Base-by-base conservation (phyloP, 2,329 filamentous ascomycete genomes). In the Colletotrichum tanaceti region DNA sequence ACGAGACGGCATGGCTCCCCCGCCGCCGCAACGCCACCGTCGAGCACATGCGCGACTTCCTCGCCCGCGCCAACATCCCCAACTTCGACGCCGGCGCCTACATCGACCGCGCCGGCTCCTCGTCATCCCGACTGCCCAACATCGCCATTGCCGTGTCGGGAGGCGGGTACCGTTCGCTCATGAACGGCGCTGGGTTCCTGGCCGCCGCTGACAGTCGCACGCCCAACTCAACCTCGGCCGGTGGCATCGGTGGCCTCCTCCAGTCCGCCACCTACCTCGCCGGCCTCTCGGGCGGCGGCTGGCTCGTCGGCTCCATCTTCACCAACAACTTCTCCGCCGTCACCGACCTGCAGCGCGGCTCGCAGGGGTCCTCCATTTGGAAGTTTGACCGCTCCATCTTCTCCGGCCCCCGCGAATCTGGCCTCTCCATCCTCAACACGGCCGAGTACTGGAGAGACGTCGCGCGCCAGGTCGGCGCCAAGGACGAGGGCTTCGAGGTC, bases 111-210 rank as follows among this genome's bases (percentile, higher is more conserved):
- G 79, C 88, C 69, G 78, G 87, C 38, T 90, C 90, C 77, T 93
- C 94, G 76, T 90, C 71, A 89, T 90, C 43, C 0, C 78, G 81
- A 32, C 77, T 85, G 70, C 85, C 85, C 60, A 85, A 84, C 72
- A 89, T 97, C 70, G 93, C 85, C 18, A 87, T 97, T 71, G 92
- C 93, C 13, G 83, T 92, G 52, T 96, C 93, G 0, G 93, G 93
- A 14, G 94, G 94, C 76, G 94, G 94, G 43, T 97, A 96, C 77
- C 86, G 94, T 65, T 93, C 94, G n/a, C 84, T 97, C 81, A 83
- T 94, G 82, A 95, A 92, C 75, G 93, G 93, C 44, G 94, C 90
- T 18, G 94, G 94, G 69, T 91, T 90, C 50, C 74, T 97, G 18
- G 87, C 91, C 38, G 94, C 93, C 0, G 94, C 93, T 72, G 94